Base-by-base conservation (phyloP, 176 grass and related monocot genomes). In the Musa troglodytarum region DNA sequence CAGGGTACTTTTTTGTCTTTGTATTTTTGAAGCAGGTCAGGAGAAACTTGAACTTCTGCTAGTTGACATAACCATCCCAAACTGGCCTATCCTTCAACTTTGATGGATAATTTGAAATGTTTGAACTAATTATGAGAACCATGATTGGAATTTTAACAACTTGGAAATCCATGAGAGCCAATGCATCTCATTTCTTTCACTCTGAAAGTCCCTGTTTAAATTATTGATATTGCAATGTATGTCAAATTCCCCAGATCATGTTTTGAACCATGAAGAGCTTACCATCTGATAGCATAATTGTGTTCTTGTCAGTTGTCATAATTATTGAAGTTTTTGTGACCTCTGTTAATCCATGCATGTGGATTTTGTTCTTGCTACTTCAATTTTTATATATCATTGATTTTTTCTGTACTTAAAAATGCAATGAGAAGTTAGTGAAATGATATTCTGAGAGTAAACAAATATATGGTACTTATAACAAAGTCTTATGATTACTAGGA, bases 401-500 rank as follows among this genome's bases (percentile, higher is more conserved):
- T 50, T 50, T 17, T 70, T 52, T 70, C 65, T 70, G 34, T 50
- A 51, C 17, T 25, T 70, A 3, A 70, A 70, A 10, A 11, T 70
- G 43, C 16, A 70, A 16, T 1, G 17, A 69, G 4, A 69, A 69
- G 22, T 9, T 23, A 71, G 7, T 7, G 72, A 57, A 10, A 74
- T 19, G 8, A 56, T 58, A 11, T 57, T 22, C 24, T 74, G 28
- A 16, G 15, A 17, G 53, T 22, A 9, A 16, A 43, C 34, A 43
- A 14, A 11, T 50, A 43, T 16, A 53, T 53, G 53, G 8, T 55
- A 54, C 52, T 63, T 62, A 66, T 53, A 50, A 8, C 49, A 19
- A 57, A 63, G 52, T 55, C 52, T 77, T 81, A 71, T 80, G 49
- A 7, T 87, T 84, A 83, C 50, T 79, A 97, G 94, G 94, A 90